Evolutionary conservation across 192 early-diverging fungal species (phyloP).

Genomic region (Coemansia sp.): DNA sequence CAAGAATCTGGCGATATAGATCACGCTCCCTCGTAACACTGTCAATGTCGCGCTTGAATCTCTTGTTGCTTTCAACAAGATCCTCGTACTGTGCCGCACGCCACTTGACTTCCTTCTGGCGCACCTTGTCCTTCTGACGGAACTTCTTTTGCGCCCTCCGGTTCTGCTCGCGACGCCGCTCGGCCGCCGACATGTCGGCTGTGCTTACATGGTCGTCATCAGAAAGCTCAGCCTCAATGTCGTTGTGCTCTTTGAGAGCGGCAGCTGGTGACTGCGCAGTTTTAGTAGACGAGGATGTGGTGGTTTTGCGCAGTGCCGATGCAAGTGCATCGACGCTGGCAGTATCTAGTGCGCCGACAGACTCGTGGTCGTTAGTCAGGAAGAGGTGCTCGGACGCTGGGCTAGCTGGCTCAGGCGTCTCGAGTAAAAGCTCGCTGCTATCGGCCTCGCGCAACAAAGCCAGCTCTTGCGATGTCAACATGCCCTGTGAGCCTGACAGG

Average conservation of each 20-base stretch:
- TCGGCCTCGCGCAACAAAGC: constrained; percentile 13
- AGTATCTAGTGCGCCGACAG: constrained; percentile 15
- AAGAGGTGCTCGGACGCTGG: constrained; percentile 11
- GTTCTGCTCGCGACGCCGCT: constrained; percentile 54
- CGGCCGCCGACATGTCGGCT: constrained; percentile 33
- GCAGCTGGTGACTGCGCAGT: background rate
- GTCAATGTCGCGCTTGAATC: constrained; percentile 51
- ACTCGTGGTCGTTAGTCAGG: constrained; percentile 13
- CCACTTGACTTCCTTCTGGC: constrained; percentile 55
- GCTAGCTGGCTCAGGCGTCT: constrained; percentile 27
- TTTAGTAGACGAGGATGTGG: background rate
- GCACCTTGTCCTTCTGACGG: constrained; percentile 54
- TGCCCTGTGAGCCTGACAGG: constrained; percentile 29
- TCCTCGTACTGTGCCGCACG: constrained; percentile 51
- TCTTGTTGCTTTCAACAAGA: constrained; percentile 46
- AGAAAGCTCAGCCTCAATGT: background rate
- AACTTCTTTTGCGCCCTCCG: constrained; percentile 55
- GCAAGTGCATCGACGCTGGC: constrained; percentile 40
- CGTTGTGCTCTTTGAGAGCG: constrained; percentile 17
- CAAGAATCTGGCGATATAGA: constrained; percentile 37
- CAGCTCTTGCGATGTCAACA: constrained; percentile 41
- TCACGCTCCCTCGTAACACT: constrained; percentile 37
- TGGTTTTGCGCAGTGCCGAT: constrained; percentile 35
- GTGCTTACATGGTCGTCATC: constrained; percentile 17
- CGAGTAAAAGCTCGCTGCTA: constrained; percentile 6